Base-by-base conservation (phyloP, 192 early-diverging fungal species). In the Helicostylum pulchrum region DNA sequence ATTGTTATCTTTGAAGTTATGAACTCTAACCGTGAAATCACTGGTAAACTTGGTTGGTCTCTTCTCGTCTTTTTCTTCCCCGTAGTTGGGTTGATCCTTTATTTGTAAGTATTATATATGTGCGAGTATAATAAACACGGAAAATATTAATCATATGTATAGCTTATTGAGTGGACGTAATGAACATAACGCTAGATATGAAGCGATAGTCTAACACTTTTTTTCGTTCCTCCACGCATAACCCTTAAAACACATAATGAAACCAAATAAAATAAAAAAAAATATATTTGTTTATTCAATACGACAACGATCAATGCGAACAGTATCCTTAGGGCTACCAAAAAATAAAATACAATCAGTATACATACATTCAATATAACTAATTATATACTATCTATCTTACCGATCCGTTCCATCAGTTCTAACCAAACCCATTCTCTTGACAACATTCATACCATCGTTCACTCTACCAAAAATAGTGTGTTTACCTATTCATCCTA, bases 381-480 rank as follows among this genome's bases (percentile, higher is more conserved):
- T 26, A 26, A 26, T 26, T 26, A 53, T 43, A 7, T 23, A 14
- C 20, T 53, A 3, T 17, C 11, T 9, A 12, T 20, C 14, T 51
- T 69, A 79, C 80, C 85, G 63, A 64, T 87, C 85, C 17, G 66
- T 69, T 23, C 56, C 61, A 75, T 88, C 86, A 2, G 80, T 82
- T 11, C 75, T 73, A 9, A 92, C 89, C 42, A 84, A 63, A 2
- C 90, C 91, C 80, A 92, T 84, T 48, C 92, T 69, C 70, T 92
- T 92, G 14, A 95, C 87, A 39, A 94, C 84, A 32, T 77, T 83
- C 82, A 95, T 91, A 1, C 93, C 93, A 36, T 75, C 60, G n/a
- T 79, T 82, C 3, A 94, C 87, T 15, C 93, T 77, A n/a, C 92
- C 92, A 75, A 95, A 95, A 31, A 95, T 94, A 7, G 91, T 85